Evolutionary conservation across 2,329 filamentous ascomycete species (phyloP), one percentile per base, ranked within the genome.

Genomic region (Coleophoma cylindrospora): DNA sequence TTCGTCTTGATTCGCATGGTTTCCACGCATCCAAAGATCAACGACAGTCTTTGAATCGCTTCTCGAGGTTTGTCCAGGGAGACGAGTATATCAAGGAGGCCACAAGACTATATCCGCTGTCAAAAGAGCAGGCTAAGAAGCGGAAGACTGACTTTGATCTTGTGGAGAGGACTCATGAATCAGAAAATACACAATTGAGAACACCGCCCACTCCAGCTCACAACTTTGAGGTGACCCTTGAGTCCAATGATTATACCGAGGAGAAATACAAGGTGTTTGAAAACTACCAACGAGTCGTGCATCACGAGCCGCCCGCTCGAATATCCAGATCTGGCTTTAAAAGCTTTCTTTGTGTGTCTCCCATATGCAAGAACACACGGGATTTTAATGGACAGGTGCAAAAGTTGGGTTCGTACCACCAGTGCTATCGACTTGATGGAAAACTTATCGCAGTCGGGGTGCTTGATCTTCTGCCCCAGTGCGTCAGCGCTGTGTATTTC

Each of bases 401-500:
- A 41, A 71, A 69, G 40, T 68, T 91, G 0, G 89, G 89, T 14
- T 89, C 87, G 2, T 92, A 81, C 59, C 89, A 94, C 60, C 88
- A 92, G 64, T 91, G 87, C 69, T 92, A 91, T 64, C 78, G 88
- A 32, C 72, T 94, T 3, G 86, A 94, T 61, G 88, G 87, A 19
- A 75, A 81, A 45, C 73, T 94, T 13, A 81, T 92, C 21, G 89
- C 89, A 2, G 77, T 94, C 55, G 84, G 84, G 0, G 85, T 94
- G 1, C 71, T 94, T 5, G 89, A 94, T 63, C 73, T 94, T 9
- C 72, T 94, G 1, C 89, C 89, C 0, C 74, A 89, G 51, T 84
- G 81, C 57, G 86, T 94, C 45, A 91, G 87, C 59, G 86, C 86
- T 4, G 89, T 94, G 11, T 94, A 94, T 68, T 89, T 94, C 63